These are phyloP conservation scores for Coprinopsis strossmayeri DNA, from an alignment of 768 basidiomycete genomes.

Conservation along the genomic window DNA sequence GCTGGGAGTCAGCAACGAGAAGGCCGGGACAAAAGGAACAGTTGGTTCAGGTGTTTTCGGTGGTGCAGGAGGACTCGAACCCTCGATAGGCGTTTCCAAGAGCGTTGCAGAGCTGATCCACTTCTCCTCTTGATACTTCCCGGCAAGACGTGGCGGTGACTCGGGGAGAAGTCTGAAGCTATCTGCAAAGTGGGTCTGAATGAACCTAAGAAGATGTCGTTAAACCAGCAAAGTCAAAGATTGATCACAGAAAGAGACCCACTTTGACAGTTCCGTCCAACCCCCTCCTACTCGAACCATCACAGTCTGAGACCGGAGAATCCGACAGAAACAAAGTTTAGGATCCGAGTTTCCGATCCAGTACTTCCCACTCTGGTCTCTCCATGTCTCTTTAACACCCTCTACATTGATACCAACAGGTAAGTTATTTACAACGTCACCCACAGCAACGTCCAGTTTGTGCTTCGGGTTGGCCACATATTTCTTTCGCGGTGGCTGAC, in stretches of 20 bases:
- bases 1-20: constrained; percentile 55
- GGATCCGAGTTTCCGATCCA: constrained; percentile 94
- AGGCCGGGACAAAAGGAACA: constrained; percentile 52
- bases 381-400: constrained; percentile 79
- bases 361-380: constrained; percentile 90
- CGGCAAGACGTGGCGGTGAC: constrained; percentile 43
- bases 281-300: constrained; percentile 97
- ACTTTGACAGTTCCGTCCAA: constrained; percentile 91
- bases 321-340: constrained; percentile 87
- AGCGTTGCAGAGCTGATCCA: constrained; percentile 82
- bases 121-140: constrained; percentile 50
- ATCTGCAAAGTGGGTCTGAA: constrained; percentile 81
- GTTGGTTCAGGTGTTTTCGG: constrained; percentile 68
- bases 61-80: constrained; percentile 29
- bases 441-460: constrained; percentile 89
- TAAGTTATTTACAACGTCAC: constrained; percentile 84
- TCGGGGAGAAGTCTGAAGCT: constrained; percentile 70
- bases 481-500: constrained; percentile 44
- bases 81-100: constrained; percentile 38
- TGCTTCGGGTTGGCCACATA: constrained; percentile 88
- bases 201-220: constrained; percentile 60
- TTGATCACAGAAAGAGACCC: constrained; percentile 20
- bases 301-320: constrained; percentile 84
- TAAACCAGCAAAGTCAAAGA: constrained; percentile 7
- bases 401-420: constrained; percentile 80